Base-by-base conservation (phyloP, 495 filamentous ascomycete genomes). In the Penicillium roqueforti region DNA sequence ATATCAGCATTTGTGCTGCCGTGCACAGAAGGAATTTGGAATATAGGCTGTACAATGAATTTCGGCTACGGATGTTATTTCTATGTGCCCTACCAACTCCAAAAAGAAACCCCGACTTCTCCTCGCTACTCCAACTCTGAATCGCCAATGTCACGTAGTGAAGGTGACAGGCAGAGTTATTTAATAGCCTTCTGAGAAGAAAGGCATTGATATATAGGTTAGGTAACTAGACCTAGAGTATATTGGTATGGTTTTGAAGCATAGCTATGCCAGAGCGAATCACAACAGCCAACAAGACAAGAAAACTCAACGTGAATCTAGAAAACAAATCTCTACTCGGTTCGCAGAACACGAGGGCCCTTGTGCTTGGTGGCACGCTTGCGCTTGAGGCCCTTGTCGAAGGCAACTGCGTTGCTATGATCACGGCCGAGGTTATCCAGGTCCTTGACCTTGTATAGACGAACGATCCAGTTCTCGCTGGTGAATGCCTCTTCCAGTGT, bases 381-480 rank as follows among this genome's bases (percentile, higher is more conserved):
- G 80, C 93, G 95, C 85, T 96, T 97, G 62, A 88, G 83, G 4
- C 95, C 95, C 56, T 85, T 86, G 61, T 96, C 92, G 70, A 97
- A 99, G 31, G 90, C 87, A 34, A 84, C 80, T 3, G 90, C 95
- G 47, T 82, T 83, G 26, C 78, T 82, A 71, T 97, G 93, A 62
- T 95, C 91, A 64, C 95, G 82, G 25, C 91, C 93, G 46, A 99
- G 75, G 65, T 97, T 97, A 72, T 99, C 95, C 32, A 97, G 85
- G 60, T 95, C 91, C 75, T 99, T 99, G 65, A 99, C 95, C 78
- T 99, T 99, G 79, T 95, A 99, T 68, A 99, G 97, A 47, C 95
- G 80, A 68, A 99, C 97, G 68, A 99, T 99, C 95, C 95, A 99
- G 79, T 99, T 99, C 80, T 99, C 95, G 61, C 89, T 95, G 39